Percentiles rank a stretch among this genome's conserved stretches.
Evolutionary conservation across 768 basidiomycete species (phyloP).

Genomic region (Tricholoma sp.): DNA sequence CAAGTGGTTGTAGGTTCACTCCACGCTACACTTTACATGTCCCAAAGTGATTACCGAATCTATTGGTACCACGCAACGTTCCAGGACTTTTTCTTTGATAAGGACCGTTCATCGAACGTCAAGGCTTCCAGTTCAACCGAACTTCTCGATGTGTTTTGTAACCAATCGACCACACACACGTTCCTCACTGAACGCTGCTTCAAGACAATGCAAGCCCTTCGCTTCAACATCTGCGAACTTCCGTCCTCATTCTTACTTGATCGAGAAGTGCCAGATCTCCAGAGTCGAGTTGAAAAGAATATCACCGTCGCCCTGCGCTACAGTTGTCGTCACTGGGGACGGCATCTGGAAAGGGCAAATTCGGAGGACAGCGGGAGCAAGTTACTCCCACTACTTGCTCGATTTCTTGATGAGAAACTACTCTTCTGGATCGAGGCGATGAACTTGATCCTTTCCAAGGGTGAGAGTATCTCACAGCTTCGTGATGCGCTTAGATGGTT

Average conservation of each 20-base stretch:
- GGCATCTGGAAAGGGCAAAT: neutral
- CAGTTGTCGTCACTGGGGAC: conserved; percentile 3
- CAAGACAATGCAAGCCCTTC: conserved; percentile 6
- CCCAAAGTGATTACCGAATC: conserved; percentile 4
- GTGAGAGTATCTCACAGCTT: conserved; percentile 14
- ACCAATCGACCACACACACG: conserved; percentile 6
- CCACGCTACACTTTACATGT: conserved; percentile 15
- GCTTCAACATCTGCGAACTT: conserved; percentile 18
- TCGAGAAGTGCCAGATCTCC: neutral
- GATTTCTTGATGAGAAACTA: conserved; percentile 12
- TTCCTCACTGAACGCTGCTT: conserved; percentile 13
- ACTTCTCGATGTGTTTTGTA: conserved; percentile 7
- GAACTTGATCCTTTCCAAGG: conserved; percentile 15
- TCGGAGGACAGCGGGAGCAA: neutral
- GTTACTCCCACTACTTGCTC: neutral
- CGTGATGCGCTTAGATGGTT: conserved; percentile 6
- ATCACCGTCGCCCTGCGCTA: neutral
- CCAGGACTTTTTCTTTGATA: conserved; percentile 11
- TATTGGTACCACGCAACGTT: conserved; percentile 19
- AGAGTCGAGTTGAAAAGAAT: conserved; percentile 4
- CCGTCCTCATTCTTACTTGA: conserved; percentile 14
- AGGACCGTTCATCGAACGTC: neutral
- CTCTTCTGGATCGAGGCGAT: conserved; percentile 26
- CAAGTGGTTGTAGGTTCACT: conserved; percentile 8
- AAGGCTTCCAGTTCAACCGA: conserved; percentile 5